Evolutionary conservation across 352 stramenopile species (phyloP).

Genomic region (Ophiocytium majus): DNA sequence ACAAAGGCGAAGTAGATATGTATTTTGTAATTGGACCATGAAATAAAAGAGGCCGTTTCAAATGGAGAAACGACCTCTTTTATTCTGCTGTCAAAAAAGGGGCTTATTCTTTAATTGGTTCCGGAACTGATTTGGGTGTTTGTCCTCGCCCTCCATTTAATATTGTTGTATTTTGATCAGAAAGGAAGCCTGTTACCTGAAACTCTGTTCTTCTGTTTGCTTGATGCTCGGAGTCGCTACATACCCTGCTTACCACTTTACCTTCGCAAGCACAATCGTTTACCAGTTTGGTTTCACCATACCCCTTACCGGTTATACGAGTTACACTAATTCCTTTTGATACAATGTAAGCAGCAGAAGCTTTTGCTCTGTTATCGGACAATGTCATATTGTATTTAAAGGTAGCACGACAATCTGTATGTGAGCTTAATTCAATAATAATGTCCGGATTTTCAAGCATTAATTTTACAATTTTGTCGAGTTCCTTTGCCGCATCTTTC

Average conservation of each 20-base stretch:
- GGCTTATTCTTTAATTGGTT: too few species aligned
- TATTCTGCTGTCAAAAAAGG: too few species aligned
- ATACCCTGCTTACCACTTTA: neutral
- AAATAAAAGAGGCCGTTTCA: too few species aligned
- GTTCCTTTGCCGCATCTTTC: neutral
- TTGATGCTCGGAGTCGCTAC: neutral
- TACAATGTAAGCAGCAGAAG: conserved; percentile 6
- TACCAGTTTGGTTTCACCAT: neutral
- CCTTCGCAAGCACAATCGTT: conserved; percentile 15
- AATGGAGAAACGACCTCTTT: too few species aligned
- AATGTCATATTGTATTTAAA: neutral
- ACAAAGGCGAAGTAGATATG: too few species aligned
- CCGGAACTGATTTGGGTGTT: too few species aligned
- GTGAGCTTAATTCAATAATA: conserved; percentile 5
- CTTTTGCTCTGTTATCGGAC: conserved; percentile 4
- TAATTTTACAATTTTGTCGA: conserved; percentile 3
- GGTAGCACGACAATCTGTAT: conserved; percentile 2
- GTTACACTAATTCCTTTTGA: neutral
- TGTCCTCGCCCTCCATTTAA: too few species aligned
- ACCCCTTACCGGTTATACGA: neutral
- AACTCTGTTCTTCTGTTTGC: conserved; percentile 11
- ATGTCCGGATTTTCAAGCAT: neutral
- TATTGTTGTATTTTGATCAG: too few species aligned
- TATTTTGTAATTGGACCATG: too few species aligned
- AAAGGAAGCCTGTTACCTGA: too few species aligned